Base-by-base conservation (phyloP, 495 filamentous ascomycete species). In the Aspergillus egyptiacus region DNA sequence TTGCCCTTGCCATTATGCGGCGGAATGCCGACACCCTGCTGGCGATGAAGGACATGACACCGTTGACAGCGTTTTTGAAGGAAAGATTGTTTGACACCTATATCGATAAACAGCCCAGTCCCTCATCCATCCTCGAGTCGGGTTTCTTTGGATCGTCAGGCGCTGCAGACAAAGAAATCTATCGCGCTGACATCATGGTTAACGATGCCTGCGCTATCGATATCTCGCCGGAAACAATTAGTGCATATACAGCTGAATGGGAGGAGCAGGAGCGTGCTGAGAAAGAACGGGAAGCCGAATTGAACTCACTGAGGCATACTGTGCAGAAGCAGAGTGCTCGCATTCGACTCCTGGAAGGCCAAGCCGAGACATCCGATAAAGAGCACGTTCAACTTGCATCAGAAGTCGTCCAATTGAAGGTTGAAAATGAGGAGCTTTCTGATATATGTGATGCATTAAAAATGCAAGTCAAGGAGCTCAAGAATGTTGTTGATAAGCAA, bases 71-170 rank as follows among this genome's bases (percentile, higher is more conserved):
- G 15, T 97, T 91, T 70, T 70, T 99, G 23, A 96, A 96, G 62
- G 94, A 97, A 61, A 83, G 84, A 14, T 60, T 99, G 3, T 97
- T 99, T 48, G 93, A 99, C 65, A 88, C 87, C 34, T 99, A 99
- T 61, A 95, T 97, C 46, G 93, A 99, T 65, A 83, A 89, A 56
- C 79, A 87, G 6, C 93, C 93, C 0, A 90, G 89, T 1, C 80
- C 89, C 14, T 84, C 78, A 25, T 94, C 87, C 5, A 84, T 97
- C 32, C 80, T 96, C 22, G 93, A 99, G 64, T 93, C 88, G 36
- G 93, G 93, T 24, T 99, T 99, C 74, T 99, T 99, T 59, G 93
- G 93, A 33, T 91, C 85, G 66, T 86, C 87, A 17, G 89, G 83
- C 17, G 87, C 84, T 54, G 79, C 86, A 10, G 93, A 99, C 60